These are phyloP conservation scores for Evernia prunastri DNA, from an alignment of 495 filamentous ascomycete genomes.

Conservation along the genomic window DNA sequence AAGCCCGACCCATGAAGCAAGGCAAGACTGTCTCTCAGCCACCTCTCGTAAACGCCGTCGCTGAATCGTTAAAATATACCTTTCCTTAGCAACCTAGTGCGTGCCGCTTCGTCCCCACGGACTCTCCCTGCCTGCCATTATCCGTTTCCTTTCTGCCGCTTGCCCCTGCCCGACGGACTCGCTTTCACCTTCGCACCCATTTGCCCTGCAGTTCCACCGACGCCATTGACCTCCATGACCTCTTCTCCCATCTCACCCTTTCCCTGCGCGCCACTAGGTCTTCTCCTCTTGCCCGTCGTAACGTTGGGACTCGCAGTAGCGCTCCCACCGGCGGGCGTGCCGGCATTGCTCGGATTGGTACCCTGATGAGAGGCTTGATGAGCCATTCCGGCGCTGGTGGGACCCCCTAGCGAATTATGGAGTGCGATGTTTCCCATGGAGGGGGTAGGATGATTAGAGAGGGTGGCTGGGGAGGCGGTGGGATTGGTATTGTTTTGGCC, in stretches of 20 bases:
- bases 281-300: slow-evolving; percentile 65
- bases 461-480: slow-evolving; percentile 38
- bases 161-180: slow-evolving; percentile 48
- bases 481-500: slow-evolving; percentile 38
- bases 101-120: neutral
- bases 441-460: slow-evolving; percentile 23
- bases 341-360: slow-evolving; percentile 39
- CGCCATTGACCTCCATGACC: slow-evolving; percentile 44
- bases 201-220: slow-evolving; percentile 26
- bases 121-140: neutral
- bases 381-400: slow-evolving; percentile 51
- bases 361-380: slow-evolving; percentile 68
- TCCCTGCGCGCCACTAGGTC: slow-evolving; percentile 58
- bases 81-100: neutral
- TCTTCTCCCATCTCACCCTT: slow-evolving; percentile 22
- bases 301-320: slow-evolving; percentile 81
- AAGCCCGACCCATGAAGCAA: neutral
- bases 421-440: slow-evolving; percentile 31
- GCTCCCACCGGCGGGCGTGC: slow-evolving; percentile 61
- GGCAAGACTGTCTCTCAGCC: neutral
- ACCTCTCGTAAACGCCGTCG: slow-evolving; percentile 15
- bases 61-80: slow-evolving; percentile 19
- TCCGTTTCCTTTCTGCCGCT: slow-evolving; percentile 47
- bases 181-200: slow-evolving; percentile 45
- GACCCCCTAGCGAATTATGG: slow-evolving; percentile 36